These are phyloP conservation scores for Prunus mira DNA, from an alignment of 306 rosid genomes.

Conservation along the genomic window DNA sequence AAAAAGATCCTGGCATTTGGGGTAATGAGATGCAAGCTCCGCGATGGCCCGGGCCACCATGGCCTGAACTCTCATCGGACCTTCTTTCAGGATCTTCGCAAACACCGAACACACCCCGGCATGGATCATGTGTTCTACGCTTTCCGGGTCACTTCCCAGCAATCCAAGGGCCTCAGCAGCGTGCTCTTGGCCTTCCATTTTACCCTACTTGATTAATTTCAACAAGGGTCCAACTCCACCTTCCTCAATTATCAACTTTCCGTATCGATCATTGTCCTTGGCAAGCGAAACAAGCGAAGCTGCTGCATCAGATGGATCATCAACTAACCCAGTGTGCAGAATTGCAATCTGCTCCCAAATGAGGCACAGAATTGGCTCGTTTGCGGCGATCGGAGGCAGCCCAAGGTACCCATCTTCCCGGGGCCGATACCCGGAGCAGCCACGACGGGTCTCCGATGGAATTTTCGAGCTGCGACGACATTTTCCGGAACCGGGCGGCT, in stretches of 20 bases:
- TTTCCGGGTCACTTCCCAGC: slow-evolving; percentile 67
- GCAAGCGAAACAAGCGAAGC: slow-evolving; percentile 72
- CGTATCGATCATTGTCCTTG: slow-evolving; percentile 60
- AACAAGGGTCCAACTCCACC: slow-evolving; percentile 73
- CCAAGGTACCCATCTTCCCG: slow-evolving; percentile 64
- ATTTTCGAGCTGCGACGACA: slow-evolving; percentile 60
- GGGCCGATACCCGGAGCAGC: slow-evolving; percentile 85
- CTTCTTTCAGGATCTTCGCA: slow-evolving; percentile 70
- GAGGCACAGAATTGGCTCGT: slow-evolving; percentile 72
- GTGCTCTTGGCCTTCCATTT: slow-evolving; percentile 65
- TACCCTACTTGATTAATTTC: slow-evolving; percentile 71
- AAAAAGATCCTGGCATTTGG: slow-evolving; percentile 82
- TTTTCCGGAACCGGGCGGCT: slow-evolving; percentile 68
- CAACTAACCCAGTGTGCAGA: slow-evolving; percentile 50
- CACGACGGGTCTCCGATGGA: slow-evolving; percentile 83
- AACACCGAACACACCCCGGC: slow-evolving; percentile 69
- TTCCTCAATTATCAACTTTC: slow-evolving; percentile 73
- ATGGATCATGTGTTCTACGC: slow-evolving; percentile 64
- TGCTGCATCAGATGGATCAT: slow-evolving; percentile 75
- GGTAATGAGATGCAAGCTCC: slow-evolving; percentile 59
- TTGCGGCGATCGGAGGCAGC: slow-evolving; percentile 81
- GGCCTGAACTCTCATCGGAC: slow-evolving; percentile 75
- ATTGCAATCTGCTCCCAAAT: slow-evolving; percentile 90
- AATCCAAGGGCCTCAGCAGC: slow-evolving; percentile 71
- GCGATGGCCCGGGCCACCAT: slow-evolving; percentile 80